phyloP scores from a whole-genome alignment of 2,329 filamentous ascomycete genomes.

The Endoconidiophora polonica region DNA sequence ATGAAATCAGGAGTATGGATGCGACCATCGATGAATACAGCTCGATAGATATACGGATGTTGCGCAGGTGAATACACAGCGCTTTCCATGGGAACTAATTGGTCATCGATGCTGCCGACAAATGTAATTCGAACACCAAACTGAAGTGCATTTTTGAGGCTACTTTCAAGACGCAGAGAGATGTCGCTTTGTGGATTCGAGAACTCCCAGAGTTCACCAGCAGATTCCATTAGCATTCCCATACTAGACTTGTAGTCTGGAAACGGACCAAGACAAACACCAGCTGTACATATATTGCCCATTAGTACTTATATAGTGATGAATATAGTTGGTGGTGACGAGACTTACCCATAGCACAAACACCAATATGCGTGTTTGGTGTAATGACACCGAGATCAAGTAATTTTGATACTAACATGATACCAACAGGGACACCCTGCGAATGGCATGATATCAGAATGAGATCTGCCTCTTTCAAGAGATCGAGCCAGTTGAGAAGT shows the following conservation, averaged over 20 bases:
- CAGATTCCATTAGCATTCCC: conserved; percentile 70
- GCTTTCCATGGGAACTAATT: conserved; percentile 68
- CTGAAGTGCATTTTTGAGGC: conserved; percentile 56
- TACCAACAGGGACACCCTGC: conserved; percentile 82
- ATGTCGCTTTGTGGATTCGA: conserved; percentile 65
- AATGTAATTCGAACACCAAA: conserved; percentile 75
- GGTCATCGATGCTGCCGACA: conserved; percentile 89
- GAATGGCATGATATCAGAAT: conserved; percentile 88
- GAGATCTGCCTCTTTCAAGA: conserved; percentile 74
- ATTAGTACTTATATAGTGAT: neutral
- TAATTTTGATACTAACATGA: conserved; percentile 84
- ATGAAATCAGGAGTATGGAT: conserved; percentile 89
- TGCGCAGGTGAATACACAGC: conserved; percentile 71
- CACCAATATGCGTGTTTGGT: conserved; percentile 51
- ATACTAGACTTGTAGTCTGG: conserved; percentile 79
- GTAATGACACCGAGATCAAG: conserved; percentile 78
- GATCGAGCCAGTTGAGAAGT: conserved; percentile 84
- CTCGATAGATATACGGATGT: conserved; percentile 86
- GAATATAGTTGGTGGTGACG: neutral
- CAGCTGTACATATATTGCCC: conserved; percentile 33
- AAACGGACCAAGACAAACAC: conserved; percentile 86
- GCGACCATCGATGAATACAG: conserved; percentile 89
- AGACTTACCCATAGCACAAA: conserved; percentile 55
- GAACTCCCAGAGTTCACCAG: conserved; percentile 92
- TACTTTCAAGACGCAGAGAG: conserved; percentile 62